phyloP scores from a whole-genome alignment of 306 rosid genomes.

The Dryas alaskensis region DNA sequence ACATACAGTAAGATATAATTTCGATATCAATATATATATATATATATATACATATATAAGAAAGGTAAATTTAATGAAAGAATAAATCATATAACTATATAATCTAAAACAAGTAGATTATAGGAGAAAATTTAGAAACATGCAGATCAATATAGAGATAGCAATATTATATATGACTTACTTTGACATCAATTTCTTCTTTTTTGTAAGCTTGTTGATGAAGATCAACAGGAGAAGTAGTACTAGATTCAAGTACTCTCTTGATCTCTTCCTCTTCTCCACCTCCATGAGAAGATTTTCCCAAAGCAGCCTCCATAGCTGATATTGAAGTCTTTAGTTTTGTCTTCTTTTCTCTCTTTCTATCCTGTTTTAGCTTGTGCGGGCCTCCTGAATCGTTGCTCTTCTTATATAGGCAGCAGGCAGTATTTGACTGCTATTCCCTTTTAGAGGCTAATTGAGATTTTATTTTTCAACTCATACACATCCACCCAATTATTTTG shows the following conservation, averaged over 20 bases:
- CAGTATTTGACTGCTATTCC: conserved; percentile 53
- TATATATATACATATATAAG: not conserved
- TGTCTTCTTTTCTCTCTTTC: not conserved
- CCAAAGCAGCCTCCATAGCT: conserved; percentile 45
- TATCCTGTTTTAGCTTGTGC: conserved; percentile 1
- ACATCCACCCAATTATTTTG: not conserved
- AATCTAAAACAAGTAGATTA: too few relatives aligned
- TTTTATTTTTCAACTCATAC: not conserved
- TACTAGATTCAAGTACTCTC: not conserved
- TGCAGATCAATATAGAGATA: too few relatives aligned
- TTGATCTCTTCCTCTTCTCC: conserved; percentile 37
- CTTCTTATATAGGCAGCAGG: conserved; percentile 44
- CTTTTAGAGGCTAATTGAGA: not conserved
- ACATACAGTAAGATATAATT: not conserved
- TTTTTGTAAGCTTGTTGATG: not conserved
- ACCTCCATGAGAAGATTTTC: conserved; percentile 37
- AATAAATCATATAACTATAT: not conserved
- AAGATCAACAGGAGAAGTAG: not conserved
- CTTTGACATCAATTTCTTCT: conserved; percentile 15
- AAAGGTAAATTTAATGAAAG: not conserved
- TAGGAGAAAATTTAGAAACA: too few relatives aligned
- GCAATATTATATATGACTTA: not conserved
- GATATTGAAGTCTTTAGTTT: not conserved
- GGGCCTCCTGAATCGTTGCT: not conserved
- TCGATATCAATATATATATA: not conserved